Base-by-base conservation (phyloP, 805 yeast genomes). In the Myxozyma melibiosi region DNA sequence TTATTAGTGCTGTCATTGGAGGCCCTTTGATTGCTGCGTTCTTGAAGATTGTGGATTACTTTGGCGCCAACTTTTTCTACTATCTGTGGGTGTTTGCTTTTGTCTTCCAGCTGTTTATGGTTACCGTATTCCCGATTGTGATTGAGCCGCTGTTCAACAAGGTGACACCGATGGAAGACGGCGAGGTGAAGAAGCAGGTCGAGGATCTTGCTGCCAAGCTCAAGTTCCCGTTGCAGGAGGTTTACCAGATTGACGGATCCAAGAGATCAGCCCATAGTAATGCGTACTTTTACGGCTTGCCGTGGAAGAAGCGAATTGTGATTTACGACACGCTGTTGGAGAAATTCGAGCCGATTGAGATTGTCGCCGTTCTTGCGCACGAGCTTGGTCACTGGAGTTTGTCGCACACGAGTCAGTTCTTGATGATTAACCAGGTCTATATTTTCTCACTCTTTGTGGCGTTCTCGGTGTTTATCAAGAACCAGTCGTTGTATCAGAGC, bases 331-430 rank as follows among this genome's bases (percentile, higher is more conserved):
- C 97, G 8, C 80, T 94, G 74, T 85, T 94, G 63, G 83, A 88
- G 60, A 86, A 88, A 57, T 84, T 90, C 33, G 74, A 90, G 30
- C 80, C 82, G 28, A 81, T 80, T 41, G 96, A 94, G 73, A 88
- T 90, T 39, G 89, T 90, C 51, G 97, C 98, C 51, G 96, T 94
- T 1, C 78, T 92, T 63, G 98, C 96, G n/a, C 99, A 94, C 70
- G 99, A 94, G 76, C 86, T 94, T 65, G 99, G 99, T 50, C 99
- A 94, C 72, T 94, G 99, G 99, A 85, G 86, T 67, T 79, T 87
- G 71, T 84, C 86, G 57, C 99, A 94, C 72, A 86, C 91, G 60
- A 77, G 91, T n/a, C 84, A 84, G 70, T 80, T 86, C 79, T 73
- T 94, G 67, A 67, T 80, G 4, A 79, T 85, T 61, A 77, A 83